phyloP scores from a whole-genome alignment of 1,284 basidiomycete genomes.

The Ceratobasidium sp. region DNA sequence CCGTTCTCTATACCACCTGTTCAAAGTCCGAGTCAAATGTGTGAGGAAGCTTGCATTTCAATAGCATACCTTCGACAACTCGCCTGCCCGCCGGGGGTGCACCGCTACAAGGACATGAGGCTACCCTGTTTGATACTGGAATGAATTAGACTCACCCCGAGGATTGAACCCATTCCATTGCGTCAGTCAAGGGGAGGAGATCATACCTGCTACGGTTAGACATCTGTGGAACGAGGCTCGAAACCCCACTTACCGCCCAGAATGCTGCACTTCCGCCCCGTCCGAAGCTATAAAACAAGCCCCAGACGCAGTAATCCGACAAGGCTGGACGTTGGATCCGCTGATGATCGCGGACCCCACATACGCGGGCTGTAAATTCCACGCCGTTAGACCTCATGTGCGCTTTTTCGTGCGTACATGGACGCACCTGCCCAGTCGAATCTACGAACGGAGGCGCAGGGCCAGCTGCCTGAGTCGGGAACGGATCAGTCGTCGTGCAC shows the following conservation, averaged over 20 bases:
- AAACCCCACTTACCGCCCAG: constrained; percentile 4
- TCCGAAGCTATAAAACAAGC: constrained; percentile 7
- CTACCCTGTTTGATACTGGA: background rate
- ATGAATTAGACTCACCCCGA: constrained; percentile 13
- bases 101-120: constrained; percentile 23
- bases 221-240: background rate
- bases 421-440: constrained; percentile 28
- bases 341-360: constrained; percentile 21
- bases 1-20: constrained; percentile 31
- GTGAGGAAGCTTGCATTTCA: background rate
- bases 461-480: constrained; percentile 15
- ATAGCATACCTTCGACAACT: constrained; percentile 18
- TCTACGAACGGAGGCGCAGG: constrained; percentile 22
- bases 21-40: background rate
- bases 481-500: constrained; percentile 17
- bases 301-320: constrained; percentile 15
- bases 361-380: constrained; percentile 15
- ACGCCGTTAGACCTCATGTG: background rate
- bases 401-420: too few relatives aligned
- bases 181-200: constrained; percentile 27
- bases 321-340: constrained; percentile 16
- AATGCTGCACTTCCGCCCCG: constrained; percentile 3
- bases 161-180: constrained; percentile 32
- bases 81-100: constrained; percentile 24
- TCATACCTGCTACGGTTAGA: constrained; percentile 13